These are phyloP conservation scores for Lachnum nothofagi DNA, from an alignment of 2,329 filamentous ascomycete species.

Conservation along the genomic window DNA sequence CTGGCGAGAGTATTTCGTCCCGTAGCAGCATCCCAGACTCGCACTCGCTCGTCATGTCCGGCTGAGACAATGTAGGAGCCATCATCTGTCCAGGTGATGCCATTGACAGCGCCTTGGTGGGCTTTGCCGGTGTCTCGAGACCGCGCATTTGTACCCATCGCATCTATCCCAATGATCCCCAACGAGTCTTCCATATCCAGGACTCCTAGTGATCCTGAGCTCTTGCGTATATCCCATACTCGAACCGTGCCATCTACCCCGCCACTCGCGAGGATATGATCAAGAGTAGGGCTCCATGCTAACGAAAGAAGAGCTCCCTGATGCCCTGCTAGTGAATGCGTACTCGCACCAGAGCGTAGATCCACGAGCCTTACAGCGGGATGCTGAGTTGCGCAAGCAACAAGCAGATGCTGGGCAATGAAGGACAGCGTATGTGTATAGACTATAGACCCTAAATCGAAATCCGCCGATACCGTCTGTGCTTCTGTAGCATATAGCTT, in stretches of 20 bases:
- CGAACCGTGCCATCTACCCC: constrained; percentile 79
- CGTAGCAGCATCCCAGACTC: constrained; percentile 77
- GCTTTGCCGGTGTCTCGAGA: constrained; percentile 55
- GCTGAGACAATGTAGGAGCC: constrained; percentile 71
- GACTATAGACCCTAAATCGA: constrained; percentile 62
- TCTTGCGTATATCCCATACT: constrained; percentile 81
- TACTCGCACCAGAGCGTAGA: constrained; percentile 71
- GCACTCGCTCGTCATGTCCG: constrained; percentile 76
- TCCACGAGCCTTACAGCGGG: constrained; percentile 81
- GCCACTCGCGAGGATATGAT: constrained; percentile 76
- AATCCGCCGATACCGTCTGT: constrained; percentile 57
- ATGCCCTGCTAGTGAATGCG: constrained; percentile 66
- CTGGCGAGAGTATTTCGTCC: constrained; percentile 83
- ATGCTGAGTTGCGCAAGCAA: constrained; percentile 84
- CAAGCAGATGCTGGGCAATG: constrained; percentile 66
- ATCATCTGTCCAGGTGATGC: constrained; percentile 77
- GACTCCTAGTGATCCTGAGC: constrained; percentile 68
- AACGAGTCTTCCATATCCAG: constrained; percentile 80
- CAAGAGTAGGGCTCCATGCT: constrained; percentile 75
- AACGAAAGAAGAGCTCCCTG: constrained; percentile 62
- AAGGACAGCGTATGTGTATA: constrained; percentile 76
- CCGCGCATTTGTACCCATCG: constrained; percentile 30
- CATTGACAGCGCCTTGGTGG: constrained; percentile 78
- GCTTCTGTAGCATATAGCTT: constrained; percentile 68
- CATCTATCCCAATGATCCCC: constrained; percentile 51